These are phyloP conservation scores for Sclerotinia subarctica DNA, from an alignment of 2,329 filamentous ascomycete genomes.

Conservation along the genomic window DNA sequence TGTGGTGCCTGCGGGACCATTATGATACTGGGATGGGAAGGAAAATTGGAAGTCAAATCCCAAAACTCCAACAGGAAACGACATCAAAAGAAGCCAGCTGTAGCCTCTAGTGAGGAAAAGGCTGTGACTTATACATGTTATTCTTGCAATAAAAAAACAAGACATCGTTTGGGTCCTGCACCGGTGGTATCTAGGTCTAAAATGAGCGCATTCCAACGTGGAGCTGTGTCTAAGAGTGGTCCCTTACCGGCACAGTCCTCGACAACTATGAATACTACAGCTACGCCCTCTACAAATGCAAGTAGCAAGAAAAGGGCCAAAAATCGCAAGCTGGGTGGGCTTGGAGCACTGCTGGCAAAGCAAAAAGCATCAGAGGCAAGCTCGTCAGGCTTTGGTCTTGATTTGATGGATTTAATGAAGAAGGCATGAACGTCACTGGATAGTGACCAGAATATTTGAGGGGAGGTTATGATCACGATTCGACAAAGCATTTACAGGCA, in stretches of 20 bases:
- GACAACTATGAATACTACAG: conserved; percentile 26
- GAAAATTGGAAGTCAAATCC: conserved; percentile 25
- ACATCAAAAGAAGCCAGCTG: background rate
- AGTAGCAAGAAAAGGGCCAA: conserved; percentile 65
- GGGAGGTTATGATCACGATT: background rate
- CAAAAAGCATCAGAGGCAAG: conserved; percentile 29
- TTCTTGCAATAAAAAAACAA: conserved; percentile 33
- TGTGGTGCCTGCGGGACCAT: conserved; percentile 62
- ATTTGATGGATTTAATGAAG: conserved; percentile 44
- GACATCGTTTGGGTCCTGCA: conserved; percentile 23
- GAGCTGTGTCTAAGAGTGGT: background rate
- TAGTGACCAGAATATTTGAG: background rate
- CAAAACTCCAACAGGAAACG: conserved; percentile 1
- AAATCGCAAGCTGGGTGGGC: conserved; percentile 56
- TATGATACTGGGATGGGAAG: conserved; percentile 48
- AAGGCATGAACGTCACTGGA: conserved; percentile 26
- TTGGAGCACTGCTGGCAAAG: conserved; percentile 58
- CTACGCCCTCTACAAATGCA: conserved; percentile 47
- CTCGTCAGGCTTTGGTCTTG: conserved; percentile 36
- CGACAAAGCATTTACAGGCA: background rate
- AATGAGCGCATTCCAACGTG: conserved; percentile 1
- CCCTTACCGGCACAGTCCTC: background rate
- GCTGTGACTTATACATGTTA: conserved; percentile 35
- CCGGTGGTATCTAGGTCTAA: conserved; percentile 11
- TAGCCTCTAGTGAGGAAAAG: conserved; percentile 20